Percentiles rank a stretch among this genome's conserved stretches.
phyloP scores from a whole-genome alignment of 306 rosid genomes.

The Prunus padus region DNA sequence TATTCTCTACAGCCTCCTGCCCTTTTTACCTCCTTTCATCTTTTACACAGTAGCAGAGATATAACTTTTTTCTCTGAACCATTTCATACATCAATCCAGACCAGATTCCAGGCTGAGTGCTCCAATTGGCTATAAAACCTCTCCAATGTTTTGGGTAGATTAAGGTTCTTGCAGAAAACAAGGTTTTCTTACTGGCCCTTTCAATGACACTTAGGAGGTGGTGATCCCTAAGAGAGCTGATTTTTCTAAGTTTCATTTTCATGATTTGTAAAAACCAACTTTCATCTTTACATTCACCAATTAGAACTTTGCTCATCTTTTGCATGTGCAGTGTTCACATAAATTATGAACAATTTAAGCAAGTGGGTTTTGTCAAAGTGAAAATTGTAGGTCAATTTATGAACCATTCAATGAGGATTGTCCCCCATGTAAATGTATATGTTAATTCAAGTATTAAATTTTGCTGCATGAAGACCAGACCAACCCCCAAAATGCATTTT shows the following conservation, averaged over 20 bases:
- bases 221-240: background rate
- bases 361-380: background rate
- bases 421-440: background rate
- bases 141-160: background rate
- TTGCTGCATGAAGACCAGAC: background rate
- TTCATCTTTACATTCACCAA: background rate
- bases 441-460: background rate
- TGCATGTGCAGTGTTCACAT: background rate
- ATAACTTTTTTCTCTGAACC: background rate
- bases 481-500: background rate
- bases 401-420: background rate
- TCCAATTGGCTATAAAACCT: background rate
- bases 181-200: slow-evolving; percentile 1
- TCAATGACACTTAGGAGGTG: background rate
- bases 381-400: background rate
- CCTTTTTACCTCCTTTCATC: background rate
- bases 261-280: background rate
- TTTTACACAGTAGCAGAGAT: too few relatives aligned
- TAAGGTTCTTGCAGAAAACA: background rate
- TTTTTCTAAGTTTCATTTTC: background rate
- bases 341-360: background rate
- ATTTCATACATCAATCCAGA: background rate
- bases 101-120: background rate
- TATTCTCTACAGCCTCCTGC: background rate
- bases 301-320: background rate